These are phyloP conservation scores for Austroboletus novae-zelandiae DNA, from an alignment of 1,284 basidiomycete species.

Conservation along the genomic window DNA sequence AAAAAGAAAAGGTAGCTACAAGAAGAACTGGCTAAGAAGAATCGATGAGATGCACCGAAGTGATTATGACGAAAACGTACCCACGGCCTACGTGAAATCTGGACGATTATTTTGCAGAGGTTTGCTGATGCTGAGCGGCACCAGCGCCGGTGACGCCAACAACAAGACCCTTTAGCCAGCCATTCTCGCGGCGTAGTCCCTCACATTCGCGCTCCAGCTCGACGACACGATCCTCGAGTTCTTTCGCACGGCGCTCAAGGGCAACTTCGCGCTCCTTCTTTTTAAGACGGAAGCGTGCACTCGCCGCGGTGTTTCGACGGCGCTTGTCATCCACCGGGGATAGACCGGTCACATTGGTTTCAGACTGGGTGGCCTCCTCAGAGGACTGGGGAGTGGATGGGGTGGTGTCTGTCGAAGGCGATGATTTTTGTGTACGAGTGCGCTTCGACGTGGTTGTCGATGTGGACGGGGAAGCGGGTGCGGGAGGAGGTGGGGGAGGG, in stretches of 20 bases:
- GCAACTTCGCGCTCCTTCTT: constrained; percentile 98
- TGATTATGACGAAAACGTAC: constrained; percentile 4
- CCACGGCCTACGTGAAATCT: not conserved
- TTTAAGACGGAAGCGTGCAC: constrained; percentile 96
- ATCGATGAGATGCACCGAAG: not conserved
- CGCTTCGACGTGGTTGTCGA: constrained; percentile 20
- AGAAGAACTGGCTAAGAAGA: constrained; percentile 5
- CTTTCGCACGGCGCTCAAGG: constrained; percentile 86
- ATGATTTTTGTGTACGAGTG: constrained; percentile 19
- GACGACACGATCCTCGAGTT: constrained; percentile 80
- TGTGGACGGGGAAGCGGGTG: constrained; percentile 13
- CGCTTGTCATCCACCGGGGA: constrained; percentile 85
- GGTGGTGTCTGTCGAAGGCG: constrained; percentile 36
- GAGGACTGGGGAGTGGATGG: constrained; percentile 26
- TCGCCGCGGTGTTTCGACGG: constrained; percentile 92
- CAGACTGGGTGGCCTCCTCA: constrained; percentile 31
- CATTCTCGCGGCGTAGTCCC: constrained; percentile 88
- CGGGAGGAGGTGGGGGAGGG: constrained; percentile 21
- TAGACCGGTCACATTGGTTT: constrained; percentile 27
- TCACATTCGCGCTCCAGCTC: constrained; percentile 92
- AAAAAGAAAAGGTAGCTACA: not conserved
- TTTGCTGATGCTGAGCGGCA: constrained; percentile 31
- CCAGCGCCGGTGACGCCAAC: constrained; percentile 80
- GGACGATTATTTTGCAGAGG: constrained; percentile 16
- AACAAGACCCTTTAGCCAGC: constrained; percentile 91